These are phyloP conservation scores for Fraxinus nigra DNA, from an alignment of 305 asterid species.

Conservation along the genomic window DNA sequence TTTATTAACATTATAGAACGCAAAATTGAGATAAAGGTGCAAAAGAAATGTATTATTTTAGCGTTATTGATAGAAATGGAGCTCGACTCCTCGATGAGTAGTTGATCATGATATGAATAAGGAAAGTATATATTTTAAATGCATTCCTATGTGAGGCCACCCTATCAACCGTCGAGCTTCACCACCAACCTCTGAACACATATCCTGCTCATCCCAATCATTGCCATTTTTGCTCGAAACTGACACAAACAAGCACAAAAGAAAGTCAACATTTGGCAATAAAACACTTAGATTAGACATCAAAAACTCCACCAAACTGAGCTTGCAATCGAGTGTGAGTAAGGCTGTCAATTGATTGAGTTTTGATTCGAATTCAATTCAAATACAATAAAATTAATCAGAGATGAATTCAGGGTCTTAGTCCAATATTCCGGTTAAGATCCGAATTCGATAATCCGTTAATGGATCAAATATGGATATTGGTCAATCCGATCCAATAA, in stretches of 20 bases:
- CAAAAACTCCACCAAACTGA: conserved; percentile 74
- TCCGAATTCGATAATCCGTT: too few relatives aligned
- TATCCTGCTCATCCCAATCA: conserved; percentile 34
- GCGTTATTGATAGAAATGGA: conserved; percentile 37
- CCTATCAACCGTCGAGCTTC: conserved; percentile 46
- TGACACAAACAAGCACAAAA: conserved; percentile 40
- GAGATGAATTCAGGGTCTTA: too few relatives aligned
- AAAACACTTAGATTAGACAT: conserved; percentile 87
- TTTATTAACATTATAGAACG: background rate
- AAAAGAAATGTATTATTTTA: conserved; percentile 39
- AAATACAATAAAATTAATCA: too few relatives aligned
- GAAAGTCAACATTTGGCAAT: conserved; percentile 74
- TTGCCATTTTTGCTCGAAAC: conserved; percentile 22
- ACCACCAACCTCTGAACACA: conserved; percentile 30
- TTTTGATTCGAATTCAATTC: too few relatives aligned
- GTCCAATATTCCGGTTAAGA: too few relatives aligned
- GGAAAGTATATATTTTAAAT: conserved; percentile 76
- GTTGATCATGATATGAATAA: conserved; percentile 45
- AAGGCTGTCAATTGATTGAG: too few relatives aligned
- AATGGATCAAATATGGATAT: too few relatives aligned
- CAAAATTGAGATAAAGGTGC: background rate
- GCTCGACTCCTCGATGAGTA: conserved; percentile 63
- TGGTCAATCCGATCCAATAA: too few relatives aligned
- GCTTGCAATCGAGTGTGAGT: conserved; percentile 38
- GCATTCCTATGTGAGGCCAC: conserved; percentile 83